Conservation (phyloP, 2,329 filamentous ascomycete genomes). For the Pseudogymnoascus sp. region DNA sequence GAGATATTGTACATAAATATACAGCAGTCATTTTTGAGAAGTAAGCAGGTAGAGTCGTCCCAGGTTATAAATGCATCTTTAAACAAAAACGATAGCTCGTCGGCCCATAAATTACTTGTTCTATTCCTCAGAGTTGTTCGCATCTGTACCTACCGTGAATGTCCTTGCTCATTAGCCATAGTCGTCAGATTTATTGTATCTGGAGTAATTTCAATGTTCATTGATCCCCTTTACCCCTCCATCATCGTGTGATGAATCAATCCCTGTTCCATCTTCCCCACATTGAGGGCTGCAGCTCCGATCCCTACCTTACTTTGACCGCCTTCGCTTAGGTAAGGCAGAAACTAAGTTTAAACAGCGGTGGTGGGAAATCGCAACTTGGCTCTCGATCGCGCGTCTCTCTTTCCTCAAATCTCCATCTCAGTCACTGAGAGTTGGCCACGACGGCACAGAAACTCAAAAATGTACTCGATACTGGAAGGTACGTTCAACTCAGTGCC, state of each 20-base stretch:
- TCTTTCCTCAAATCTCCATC: background rate
- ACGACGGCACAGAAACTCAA: conserved; percentile 1
- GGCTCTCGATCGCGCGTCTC: conserved; percentile 2
- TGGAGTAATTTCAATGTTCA: background rate
- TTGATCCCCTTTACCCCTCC: background rate
- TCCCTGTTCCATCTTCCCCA: conserved; percentile 1
- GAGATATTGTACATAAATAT: background rate
- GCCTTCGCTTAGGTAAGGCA: conserved; percentile 8
- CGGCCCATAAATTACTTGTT: background rate
- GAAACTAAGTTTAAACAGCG: conserved; percentile 2
- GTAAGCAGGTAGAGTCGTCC: background rate
- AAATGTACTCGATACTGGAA: conserved; percentile 7
- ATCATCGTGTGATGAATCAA: background rate
- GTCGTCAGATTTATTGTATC: background rate
- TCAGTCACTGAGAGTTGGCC: background rate
- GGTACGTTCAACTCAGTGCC: background rate
- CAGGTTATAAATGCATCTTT: background rate
- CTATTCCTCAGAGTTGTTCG: background rate
- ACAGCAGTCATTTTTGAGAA: background rate
- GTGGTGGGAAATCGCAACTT: background rate
- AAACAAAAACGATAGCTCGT: background rate
- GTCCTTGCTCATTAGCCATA: background rate
- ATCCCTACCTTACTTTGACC: conserved; percentile 5
- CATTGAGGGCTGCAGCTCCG: background rate
- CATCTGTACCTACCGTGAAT: no score